phyloP scores from a whole-genome alignment of 805 yeast genomes.

The Starmerella potacharoeniae region DNA sequence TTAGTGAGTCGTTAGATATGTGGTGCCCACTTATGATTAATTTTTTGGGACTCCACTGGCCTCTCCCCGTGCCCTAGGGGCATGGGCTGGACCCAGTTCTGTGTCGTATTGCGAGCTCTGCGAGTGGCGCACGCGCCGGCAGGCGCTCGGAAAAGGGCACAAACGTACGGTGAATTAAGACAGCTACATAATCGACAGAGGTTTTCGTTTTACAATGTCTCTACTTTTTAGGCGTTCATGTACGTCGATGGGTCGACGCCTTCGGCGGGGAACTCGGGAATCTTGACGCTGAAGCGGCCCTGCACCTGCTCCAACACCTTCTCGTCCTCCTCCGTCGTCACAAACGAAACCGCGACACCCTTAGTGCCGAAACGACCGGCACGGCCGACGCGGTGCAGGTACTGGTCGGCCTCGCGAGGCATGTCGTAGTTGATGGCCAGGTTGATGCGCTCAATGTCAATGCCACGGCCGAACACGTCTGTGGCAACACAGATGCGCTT shows the following conservation, averaged over 20 bases:
- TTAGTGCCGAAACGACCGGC: conserved; percentile 99
- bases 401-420: conserved; percentile 94
- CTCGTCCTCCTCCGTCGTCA: conserved; percentile 75
- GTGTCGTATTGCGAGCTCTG: not conserved
- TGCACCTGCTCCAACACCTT: conserved; percentile 85
- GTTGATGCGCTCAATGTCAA: conserved; percentile 97
- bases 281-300: conserved; percentile 93
- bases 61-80: not conserved
- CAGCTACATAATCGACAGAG: not conserved
- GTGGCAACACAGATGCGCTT: conserved; percentile 98
- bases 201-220: not conserved
- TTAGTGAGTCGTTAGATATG: not conserved
- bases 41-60: not conserved
- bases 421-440: conserved; percentile 95
- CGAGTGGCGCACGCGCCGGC: not conserved
- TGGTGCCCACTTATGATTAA: not conserved
- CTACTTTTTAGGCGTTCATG: conserved; percentile 64
- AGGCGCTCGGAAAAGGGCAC: too few species aligned
- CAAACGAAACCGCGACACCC: conserved; percentile 91
- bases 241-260: conserved; percentile 96
- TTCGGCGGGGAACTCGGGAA: conserved; percentile 91
- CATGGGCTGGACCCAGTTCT: not conserved
- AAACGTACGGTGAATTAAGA: not conserved
- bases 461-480: conserved; percentile 98
- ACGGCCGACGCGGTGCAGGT: conserved; percentile 98